These are phyloP conservation scores for Nepenthes gracilis DNA, from an alignment of 148 eudicot species.

Conservation along the genomic window DNA sequence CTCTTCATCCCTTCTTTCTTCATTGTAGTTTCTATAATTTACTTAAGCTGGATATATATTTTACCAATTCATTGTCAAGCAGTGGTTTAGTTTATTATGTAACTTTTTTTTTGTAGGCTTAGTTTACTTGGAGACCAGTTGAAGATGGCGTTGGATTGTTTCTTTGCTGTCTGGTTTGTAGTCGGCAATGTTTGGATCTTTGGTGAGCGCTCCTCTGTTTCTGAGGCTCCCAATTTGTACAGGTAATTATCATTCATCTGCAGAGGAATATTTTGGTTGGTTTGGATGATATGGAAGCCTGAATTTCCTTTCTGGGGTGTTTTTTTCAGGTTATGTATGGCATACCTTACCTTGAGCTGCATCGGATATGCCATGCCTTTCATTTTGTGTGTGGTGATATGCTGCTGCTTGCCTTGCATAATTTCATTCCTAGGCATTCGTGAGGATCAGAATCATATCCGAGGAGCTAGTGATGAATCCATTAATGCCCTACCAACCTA, in stretches of 20 bases:
- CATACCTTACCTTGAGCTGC: constrained; percentile 37
- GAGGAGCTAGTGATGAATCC: constrained; percentile 39
- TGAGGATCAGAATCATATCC: constrained; percentile 29
- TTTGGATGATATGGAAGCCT: neutral
- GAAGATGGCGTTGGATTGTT: constrained; percentile 51
- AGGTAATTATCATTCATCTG: constrained; percentile 15
- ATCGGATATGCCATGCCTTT: constrained; percentile 53
- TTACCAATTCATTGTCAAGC: neutral
- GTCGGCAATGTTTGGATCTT: constrained; percentile 49
- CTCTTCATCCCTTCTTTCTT: no score
- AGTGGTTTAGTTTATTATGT: neutral
- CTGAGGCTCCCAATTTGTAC: constrained; percentile 48
- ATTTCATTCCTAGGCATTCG: constrained; percentile 39
- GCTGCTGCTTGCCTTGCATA: constrained; percentile 50
- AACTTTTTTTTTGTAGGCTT: constrained; percentile 16
- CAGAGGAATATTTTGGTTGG: neutral
- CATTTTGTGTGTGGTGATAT: constrained; percentile 39
- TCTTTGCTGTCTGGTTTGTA: constrained; percentile 55
- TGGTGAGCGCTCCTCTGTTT: constrained; percentile 40
- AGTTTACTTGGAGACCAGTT: constrained; percentile 25
- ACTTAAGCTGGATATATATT: neutral
- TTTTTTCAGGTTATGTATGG: constrained; percentile 36
- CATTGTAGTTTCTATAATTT: neutral
- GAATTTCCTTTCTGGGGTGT: neutral
- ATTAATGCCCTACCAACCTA: constrained; percentile 39